Conservation (phyloP, 2,329 filamentous ascomycete genomes). For the Penicillium verrucosum region DNA sequence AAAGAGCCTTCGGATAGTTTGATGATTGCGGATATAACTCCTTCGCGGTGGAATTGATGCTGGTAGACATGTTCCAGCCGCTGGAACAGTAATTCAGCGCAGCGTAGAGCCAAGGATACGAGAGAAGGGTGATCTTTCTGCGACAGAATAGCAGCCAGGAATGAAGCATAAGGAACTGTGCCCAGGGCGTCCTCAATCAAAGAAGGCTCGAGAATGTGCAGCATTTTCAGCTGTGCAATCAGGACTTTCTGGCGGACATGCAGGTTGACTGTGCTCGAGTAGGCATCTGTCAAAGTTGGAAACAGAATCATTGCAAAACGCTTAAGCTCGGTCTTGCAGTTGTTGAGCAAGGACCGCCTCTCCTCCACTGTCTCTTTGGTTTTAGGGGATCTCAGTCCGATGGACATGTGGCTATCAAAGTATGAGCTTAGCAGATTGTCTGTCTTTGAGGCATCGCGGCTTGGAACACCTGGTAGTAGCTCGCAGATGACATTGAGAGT, state of each 20-base stretch:
- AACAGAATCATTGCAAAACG: conserved; percentile 91
- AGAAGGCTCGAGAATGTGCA: conserved; percentile 83
- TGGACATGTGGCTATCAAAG: conserved; percentile 46
- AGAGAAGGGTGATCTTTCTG: conserved; percentile 89
- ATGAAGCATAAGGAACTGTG: conserved; percentile 90
- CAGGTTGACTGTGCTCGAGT: conserved; percentile 95
- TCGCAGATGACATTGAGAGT: conserved; percentile 97
- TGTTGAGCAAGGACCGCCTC: conserved; percentile 73
- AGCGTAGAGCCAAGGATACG: conserved; percentile 82
- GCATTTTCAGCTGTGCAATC: conserved; percentile 94
- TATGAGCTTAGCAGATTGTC: conserved; percentile 48
- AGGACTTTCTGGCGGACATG: conserved; percentile 93
- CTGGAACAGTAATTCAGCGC: conserved; percentile 80
- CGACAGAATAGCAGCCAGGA: conserved; percentile 88
- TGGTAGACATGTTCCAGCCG: conserved; percentile 84
- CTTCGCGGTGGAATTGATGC: conserved; percentile 95
- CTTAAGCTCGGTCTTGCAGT: conserved; percentile 82
- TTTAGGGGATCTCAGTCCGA: conserved; percentile 34
- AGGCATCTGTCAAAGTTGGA: conserved; percentile 92
- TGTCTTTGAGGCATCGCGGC: conserved; percentile 51
- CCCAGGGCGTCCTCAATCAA: conserved; percentile 83
- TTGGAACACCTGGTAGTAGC: conserved; percentile 72
- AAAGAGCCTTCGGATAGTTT: conserved; percentile 62
- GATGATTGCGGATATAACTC: conserved; percentile 85
- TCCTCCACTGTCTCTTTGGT: conserved; percentile 65